Base-by-base conservation (phyloP, 73 alveolate genomes). In the Blepharisma japonicum region DNA sequence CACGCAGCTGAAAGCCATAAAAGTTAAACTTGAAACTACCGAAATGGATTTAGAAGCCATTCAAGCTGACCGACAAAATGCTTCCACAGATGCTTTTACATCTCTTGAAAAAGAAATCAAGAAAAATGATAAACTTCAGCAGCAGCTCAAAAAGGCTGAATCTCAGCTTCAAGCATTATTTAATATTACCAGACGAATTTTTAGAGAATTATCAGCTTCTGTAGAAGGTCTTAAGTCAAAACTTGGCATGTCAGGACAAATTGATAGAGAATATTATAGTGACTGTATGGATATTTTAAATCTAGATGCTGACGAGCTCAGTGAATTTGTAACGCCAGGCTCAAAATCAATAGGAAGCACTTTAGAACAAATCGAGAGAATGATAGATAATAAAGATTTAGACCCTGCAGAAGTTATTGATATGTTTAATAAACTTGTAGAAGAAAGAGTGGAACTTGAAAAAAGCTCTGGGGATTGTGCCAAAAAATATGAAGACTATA, bases 251-350 rank as follows among this genome's bases (percentile, higher is more conserved):
- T 56, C 27, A 38, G 72, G 20, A 79, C 56, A 78, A 39, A 49
- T 71, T 55, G 93, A 81, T 6, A 50, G 49, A 47, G 89, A 85
- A 45, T 55, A 67, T 76, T 86, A 81, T 45, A 81, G 78, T 53
- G 93, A 86, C 42, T 86, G 87, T 18, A 81, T 82, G 76, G 81
- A 86, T 51, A 81, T 82, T 6, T 71, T 86, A 6, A 83, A 83
- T 18, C 70, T 86, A 1, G 80, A 84, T 7, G 45, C 81, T 66
- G 83, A 86, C 55, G 93, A 86, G 67, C 81, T 86, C 6, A 86
- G 84, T 39, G 88, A 85, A 80, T 85, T 85, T 55, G 81, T 85
- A 50, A 68, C 77, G 23, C 90, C 90, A 0, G 71, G 51, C 6
- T 14, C 61, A 18, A 9, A 45, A n/a, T 18, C 81, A 45, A 25